Conservation (phyloP, 2,329 filamentous ascomycete species). For the Monilinia fructicola region DNA sequence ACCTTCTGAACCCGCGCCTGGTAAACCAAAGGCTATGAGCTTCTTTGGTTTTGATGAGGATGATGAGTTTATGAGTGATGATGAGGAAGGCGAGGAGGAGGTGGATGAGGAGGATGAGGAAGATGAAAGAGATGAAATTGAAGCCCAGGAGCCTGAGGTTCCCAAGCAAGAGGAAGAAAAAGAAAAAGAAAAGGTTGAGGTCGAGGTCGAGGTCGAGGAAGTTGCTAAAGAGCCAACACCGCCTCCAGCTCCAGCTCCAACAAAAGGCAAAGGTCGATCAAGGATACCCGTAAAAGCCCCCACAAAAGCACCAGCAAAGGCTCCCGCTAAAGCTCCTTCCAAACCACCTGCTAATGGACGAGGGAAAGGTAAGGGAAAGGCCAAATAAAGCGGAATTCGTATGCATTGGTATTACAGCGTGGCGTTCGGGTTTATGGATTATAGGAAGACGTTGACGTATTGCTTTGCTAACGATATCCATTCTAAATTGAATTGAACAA, state of each 20-base stretch:
- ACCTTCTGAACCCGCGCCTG: slow-evolving; percentile 45
- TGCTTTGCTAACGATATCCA: neutral
- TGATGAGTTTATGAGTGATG: slow-evolving; percentile 70
- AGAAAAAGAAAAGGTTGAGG: slow-evolving; percentile 5
- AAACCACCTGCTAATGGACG: slow-evolving; percentile 39
- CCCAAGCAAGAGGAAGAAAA: slow-evolving; percentile 47
- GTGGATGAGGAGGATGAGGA: slow-evolving; percentile 27
- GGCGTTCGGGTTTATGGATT: slow-evolving; percentile 19
- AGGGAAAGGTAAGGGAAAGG: slow-evolving; percentile 27
- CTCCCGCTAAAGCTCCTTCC: slow-evolving; percentile 45
- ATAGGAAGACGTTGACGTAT: neutral
- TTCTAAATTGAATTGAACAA: neutral
- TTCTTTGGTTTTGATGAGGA: slow-evolving; percentile 81
- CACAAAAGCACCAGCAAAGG: slow-evolving; percentile 28
- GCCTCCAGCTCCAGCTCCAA: slow-evolving; percentile 24
- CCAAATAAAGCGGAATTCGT: slow-evolving; percentile 19
- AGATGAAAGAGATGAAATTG: slow-evolving; percentile 25
- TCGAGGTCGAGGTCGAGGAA: slow-evolving; percentile 28
- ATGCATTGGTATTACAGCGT: slow-evolving; percentile 13
- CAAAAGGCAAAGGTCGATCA: slow-evolving; percentile 39
- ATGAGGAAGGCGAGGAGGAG: slow-evolving; percentile 51
- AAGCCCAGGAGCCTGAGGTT: slow-evolving; percentile 28
- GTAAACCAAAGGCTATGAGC: slow-evolving; percentile 42
- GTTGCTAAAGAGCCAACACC: slow-evolving; percentile 33
- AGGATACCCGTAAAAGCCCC: slow-evolving; percentile 39